Percentiles rank a stretch among this genome's conserved stretches.
Conservation (phyloP, 108 stramenopile genomes). For the Nitzschia sp. region DNA sequence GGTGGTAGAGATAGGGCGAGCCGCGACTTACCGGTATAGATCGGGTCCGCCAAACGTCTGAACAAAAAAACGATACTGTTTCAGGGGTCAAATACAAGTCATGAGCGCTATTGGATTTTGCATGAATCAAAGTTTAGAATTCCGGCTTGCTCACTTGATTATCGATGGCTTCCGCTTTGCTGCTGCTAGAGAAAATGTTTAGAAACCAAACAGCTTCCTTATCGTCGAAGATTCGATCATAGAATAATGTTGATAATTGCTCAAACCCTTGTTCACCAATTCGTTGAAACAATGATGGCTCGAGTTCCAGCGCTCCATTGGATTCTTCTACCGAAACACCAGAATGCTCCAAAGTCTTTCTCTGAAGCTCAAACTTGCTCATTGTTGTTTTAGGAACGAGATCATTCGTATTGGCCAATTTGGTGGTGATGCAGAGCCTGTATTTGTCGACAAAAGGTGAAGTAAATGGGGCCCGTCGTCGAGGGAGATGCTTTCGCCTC, state of each 20-base stretch:
- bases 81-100: not conserved
- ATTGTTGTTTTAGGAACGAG: too few relatives aligned
- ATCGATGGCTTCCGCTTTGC: slow-evolving; percentile 75
- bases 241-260: slow-evolving; percentile 58
- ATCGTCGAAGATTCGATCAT: slow-evolving; percentile 74
- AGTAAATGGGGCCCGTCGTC: too few relatives aligned
- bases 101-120: not conserved
- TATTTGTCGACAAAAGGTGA: too few relatives aligned
- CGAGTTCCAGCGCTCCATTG: slow-evolving; percentile 26
- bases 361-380: slow-evolving; percentile 54
- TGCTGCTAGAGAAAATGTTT: slow-evolving; percentile 76
- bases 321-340: slow-evolving; percentile 56
- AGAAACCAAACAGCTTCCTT: slow-evolving; percentile 61
- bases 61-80: slow-evolving; percentile 68
- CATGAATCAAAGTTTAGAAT: not conserved
- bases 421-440: not conserved
- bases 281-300: slow-evolving; percentile 58
- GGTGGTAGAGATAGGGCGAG: too few relatives aligned
- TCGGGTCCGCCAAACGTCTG: slow-evolving; percentile 81
- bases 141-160: slow-evolving; percentile 60
- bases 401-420: too few relatives aligned
- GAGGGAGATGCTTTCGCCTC: too few relatives aligned
- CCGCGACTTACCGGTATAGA: slow-evolving; percentile 50
- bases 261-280: slow-evolving; percentile 65
- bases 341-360: slow-evolving; percentile 24